phyloP scores from a whole-genome alignment of 306 rosid species.

The Acacia acuminata region DNA sequence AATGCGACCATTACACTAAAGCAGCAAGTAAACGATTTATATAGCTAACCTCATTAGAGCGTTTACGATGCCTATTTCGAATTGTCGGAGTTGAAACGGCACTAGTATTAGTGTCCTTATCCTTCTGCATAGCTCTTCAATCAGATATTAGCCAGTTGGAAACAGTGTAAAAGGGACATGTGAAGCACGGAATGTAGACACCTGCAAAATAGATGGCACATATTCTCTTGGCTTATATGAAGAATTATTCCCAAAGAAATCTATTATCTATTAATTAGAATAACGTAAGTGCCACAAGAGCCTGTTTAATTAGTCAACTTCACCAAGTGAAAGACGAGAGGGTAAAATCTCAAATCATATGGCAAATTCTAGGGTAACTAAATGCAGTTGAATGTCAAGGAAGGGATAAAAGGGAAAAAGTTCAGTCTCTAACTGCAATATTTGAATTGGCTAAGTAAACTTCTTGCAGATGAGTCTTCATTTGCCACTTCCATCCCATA shows the following conservation, averaged over 20 bases:
- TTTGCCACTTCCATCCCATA: constrained; percentile 2
- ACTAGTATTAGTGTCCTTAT: constrained; percentile 48
- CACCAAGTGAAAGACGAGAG: constrained; percentile 7
- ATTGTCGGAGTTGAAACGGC: constrained; percentile 37
- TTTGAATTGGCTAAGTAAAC: constrained; percentile 5
- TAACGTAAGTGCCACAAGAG: not conserved
- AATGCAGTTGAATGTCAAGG: constrained; percentile 22
- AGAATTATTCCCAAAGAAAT: constrained; percentile 3
- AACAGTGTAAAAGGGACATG: constrained; percentile 31
- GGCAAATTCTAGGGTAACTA: constrained; percentile 8
- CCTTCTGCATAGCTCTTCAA: constrained; percentile 64
- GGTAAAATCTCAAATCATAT: constrained; percentile 1
- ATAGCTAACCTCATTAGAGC: constrained; percentile 73
- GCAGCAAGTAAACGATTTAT: constrained; percentile 13
- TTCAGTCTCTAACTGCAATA: not conserved
- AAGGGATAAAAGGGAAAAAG: not conserved
- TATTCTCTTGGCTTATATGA: constrained; percentile 16
- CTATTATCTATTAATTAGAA: not conserved
- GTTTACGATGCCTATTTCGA: constrained; percentile 72
- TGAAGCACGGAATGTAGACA: constrained; percentile 33
- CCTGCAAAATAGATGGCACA: constrained; percentile 48
- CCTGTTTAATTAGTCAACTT: constrained; percentile 25
- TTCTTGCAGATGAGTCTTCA: not conserved
- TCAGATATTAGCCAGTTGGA: constrained; percentile 35
- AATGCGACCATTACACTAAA: not conserved